Evolutionary conservation across 306 rosid genomes (phyloP), one percentile per base, ranked within the genome.

Genomic region (Potentilla sterilis): DNA sequence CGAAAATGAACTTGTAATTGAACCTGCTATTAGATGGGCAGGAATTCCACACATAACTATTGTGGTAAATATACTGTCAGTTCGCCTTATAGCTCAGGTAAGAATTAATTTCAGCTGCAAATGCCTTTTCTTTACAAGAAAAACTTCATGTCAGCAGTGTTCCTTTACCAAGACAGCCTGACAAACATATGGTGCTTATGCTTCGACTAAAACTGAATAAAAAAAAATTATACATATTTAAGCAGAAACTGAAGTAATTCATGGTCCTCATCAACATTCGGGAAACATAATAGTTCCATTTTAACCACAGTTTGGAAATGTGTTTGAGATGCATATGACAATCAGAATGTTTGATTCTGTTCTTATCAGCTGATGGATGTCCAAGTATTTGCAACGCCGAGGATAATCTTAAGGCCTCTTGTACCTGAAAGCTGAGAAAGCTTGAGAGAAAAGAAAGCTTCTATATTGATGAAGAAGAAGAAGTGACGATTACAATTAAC

Each of bases 11-110:
- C 40, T 79, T 21, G 40, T 79, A 18, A 46, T 83, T 40, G 83
- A 83, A 57, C 75, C 83, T 47, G 66, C 48, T 5, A 67, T 83
- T 44, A 78, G 78, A 71, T 83, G 86, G 81, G 83, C 81, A 4
- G 86, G 83, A 79, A 75, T 79, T 75, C 83, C 86, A 52, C 75
- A 75, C 72, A 72, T 83, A 64, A 66, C 55, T 65, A 12, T 79
- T 48, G 86, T 48, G 32, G 42, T 67, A 65, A 78, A 65, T 19
- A 22, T 75, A 49, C 32, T 82, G 69, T 66, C 71, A 8, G 54
- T 47, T 55, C 66, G 8, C 40, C 28, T 75, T 35, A 74, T 67
- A 1, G 14, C 48, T 5, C 82, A 74, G 80, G 82, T 78, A 52
- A 69, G 69, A 66, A 47, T 16, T 10, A 21, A 22, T 46, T 22